phyloP scores from a whole-genome alignment of 345 rosid species.

The Aquilaria yunnanensis region DNA sequence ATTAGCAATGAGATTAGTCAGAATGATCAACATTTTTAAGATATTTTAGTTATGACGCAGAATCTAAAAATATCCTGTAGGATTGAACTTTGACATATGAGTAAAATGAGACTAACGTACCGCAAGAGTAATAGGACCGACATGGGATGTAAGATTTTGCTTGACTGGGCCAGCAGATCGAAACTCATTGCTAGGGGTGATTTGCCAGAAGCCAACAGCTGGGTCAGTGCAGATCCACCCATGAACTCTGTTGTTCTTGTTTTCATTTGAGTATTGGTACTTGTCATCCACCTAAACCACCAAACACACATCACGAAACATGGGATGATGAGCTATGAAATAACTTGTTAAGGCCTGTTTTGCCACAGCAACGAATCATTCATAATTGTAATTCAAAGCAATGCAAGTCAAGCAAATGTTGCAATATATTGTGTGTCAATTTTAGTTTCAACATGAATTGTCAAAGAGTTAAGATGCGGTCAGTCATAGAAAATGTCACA shows the following conservation, averaged over 20 bases:
- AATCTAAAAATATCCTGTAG: not conserved
- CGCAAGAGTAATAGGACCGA: conserved; percentile 82
- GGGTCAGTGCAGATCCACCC: conserved; percentile 84
- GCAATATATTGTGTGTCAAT: no score
- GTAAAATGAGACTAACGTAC: conserved; percentile 26
- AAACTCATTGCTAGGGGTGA: conserved; percentile 91
- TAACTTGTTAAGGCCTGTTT: not conserved
- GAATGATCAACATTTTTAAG: not conserved
- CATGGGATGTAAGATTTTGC: conserved; percentile 81
- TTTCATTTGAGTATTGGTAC: conserved; percentile 68
- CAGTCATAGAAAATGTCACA: no score
- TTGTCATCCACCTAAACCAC: conserved; percentile 82
- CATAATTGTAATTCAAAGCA: not conserved
- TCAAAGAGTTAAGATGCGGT: no score
- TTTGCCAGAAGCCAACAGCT: conserved; percentile 84
- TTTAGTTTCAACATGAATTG: no score
- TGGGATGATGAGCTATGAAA: no score
- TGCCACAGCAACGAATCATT: not conserved
- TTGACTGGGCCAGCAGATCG: conserved; percentile 84
- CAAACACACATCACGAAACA: not conserved
- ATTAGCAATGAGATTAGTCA: not conserved
- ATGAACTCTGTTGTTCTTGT: conserved; percentile 58
- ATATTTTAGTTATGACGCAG: not conserved
- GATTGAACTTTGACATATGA: not conserved
- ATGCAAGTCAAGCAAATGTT: no score